Conservation (phyloP, 176 grass and related monocot genomes). For the Oryza longistaminata region DNA sequence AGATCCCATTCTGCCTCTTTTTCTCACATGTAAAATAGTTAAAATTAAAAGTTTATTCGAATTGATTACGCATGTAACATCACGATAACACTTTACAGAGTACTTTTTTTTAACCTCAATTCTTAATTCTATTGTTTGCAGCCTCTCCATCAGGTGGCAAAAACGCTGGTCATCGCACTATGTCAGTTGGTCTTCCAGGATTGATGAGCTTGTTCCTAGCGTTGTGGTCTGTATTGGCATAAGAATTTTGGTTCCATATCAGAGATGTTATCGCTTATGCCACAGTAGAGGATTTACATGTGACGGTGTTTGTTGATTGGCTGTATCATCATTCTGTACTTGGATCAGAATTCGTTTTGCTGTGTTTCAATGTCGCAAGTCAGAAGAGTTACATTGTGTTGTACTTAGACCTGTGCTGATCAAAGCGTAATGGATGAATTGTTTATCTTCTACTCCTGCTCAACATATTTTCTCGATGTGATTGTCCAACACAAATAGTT, state of each 20-base stretch:
- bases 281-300: conserved; percentile 15
- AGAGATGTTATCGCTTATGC: not conserved
- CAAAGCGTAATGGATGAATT: no score
- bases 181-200: conserved; percentile 13
- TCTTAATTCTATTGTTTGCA: not conserved
- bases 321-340: not conserved
- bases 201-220: conserved; percentile 36
- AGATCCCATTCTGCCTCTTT: not conserved
- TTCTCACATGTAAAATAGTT: not conserved
- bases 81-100: not conserved
- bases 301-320: not conserved
- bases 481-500: not conserved
- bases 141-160: conserved; percentile 32
- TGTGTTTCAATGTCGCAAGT: conserved; percentile 21
- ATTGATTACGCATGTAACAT: not conserved
- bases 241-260: not conserved
- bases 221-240: conserved; percentile 46
- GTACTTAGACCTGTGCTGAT: no score
- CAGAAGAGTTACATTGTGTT: no score
- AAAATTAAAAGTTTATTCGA: not conserved
- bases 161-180: conserved; percentile 12
- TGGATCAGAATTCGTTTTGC: conserved; percentile 41
- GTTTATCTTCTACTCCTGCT: no score
- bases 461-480: no score
- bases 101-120: not conserved